A percentile compares a stretch with the other conserved stretches of the same genome.
Evolutionary conservation across 768 basidiomycete genomes (phyloP).

Genomic region (Leccinum pellstonianum): DNA sequence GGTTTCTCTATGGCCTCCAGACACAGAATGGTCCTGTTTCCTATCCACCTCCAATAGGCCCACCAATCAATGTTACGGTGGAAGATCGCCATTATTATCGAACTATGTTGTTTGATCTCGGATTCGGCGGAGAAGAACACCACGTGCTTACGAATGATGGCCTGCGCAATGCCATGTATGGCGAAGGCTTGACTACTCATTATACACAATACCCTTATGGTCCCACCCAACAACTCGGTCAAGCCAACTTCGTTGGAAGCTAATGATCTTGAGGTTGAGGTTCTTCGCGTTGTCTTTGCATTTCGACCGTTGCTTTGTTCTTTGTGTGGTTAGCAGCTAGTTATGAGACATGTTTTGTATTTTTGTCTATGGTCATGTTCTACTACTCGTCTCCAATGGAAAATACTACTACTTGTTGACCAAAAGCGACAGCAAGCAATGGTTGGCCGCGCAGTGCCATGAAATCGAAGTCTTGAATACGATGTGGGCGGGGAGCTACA

Average conservation of each 20-base stretch:
- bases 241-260: constrained; percentile 25
- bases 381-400: constrained; percentile 60
- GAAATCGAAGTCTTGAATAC: constrained; percentile 77
- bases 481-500: constrained; percentile 60
- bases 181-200: constrained; percentile 37
- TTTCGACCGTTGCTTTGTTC: constrained; percentile 4
- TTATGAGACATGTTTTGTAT: constrained; percentile 24
- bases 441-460: constrained; percentile 59
- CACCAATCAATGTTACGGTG: constrained; percentile 27
- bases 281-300: background rate
- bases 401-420: constrained; percentile 56
- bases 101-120: constrained; percentile 73
- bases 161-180: constrained; percentile 25
- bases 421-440: constrained; percentile 66
- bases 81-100: constrained; percentile 72
- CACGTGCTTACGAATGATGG: constrained; percentile 23
- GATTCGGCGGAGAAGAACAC: constrained; percentile 50
- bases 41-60: constrained; percentile 36
- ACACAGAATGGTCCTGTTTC: constrained; percentile 16
- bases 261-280: constrained; percentile 1
- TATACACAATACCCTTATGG: constrained; percentile 37
- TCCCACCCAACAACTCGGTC: constrained; percentile 20
- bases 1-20: constrained; percentile 14
- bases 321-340: constrained; percentile 14
- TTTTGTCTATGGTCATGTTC: constrained; percentile 2